These are phyloP conservation scores for Mortierella sp. DNA, from an alignment of 371 early-diverging fungal genomes.

Conservation along the genomic window DNA sequence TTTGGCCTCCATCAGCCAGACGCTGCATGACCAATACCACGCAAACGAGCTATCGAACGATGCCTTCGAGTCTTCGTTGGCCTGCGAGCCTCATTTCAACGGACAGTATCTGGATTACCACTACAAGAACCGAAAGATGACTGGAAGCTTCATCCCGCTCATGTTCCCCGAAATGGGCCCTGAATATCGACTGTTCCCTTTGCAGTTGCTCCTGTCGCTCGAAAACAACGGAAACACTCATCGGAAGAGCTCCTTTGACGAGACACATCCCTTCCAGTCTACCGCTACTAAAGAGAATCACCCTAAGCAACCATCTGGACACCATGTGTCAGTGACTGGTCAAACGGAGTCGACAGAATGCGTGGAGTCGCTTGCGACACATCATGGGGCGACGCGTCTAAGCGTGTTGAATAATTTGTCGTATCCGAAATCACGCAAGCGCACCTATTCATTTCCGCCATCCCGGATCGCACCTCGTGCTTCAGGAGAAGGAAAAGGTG, in stretches of 20 bases:
- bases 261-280: slow-evolving; percentile 2
- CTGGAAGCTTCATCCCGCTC: slow-evolving; percentile 53
- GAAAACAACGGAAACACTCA: slow-evolving; percentile 39
- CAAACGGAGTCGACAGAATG: slow-evolving; percentile 3
- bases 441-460: slow-evolving; percentile 57
- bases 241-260: slow-evolving; percentile 51
- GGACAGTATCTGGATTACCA: slow-evolving; percentile 62
- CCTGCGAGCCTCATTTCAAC: slow-evolving; percentile 68
- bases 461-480: slow-evolving; percentile 20
- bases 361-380: slow-evolving; percentile 22
- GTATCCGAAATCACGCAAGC: slow-evolving; percentile 24
- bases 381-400: slow-evolving; percentile 11
- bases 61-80: slow-evolving; percentile 64
- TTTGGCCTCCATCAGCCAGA: slow-evolving; percentile 53
- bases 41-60: slow-evolving; percentile 45
- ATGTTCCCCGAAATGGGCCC: slow-evolving; percentile 61
- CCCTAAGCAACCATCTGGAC: slow-evolving; percentile 7
- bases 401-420: background rate
- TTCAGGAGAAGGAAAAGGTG: slow-evolving; percentile 2
- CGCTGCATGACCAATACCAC: slow-evolving; percentile 43
- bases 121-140: slow-evolving; percentile 50
- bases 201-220: slow-evolving; percentile 32
- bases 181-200: slow-evolving; percentile 57
- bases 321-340: background rate
- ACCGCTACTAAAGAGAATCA: background rate